Conservation (phyloP, 495 filamentous ascomycete genomes). For the Neurospora sp. region DNA sequence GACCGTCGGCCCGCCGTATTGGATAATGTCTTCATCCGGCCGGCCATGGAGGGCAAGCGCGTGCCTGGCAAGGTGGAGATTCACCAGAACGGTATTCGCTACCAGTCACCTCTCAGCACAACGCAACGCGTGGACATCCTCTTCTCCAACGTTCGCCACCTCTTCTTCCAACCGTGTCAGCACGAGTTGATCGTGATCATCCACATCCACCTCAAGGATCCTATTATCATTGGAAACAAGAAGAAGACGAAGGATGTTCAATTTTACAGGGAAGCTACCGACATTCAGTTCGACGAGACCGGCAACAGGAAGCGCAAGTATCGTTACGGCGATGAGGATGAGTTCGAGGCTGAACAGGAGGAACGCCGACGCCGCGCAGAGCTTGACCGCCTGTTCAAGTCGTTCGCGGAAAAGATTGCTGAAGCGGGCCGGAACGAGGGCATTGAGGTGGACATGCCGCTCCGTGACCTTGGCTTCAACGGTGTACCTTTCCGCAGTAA, state of each 20-base stretch:
- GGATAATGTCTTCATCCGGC: constrained; percentile 87
- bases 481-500: constrained; percentile 93
- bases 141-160: constrained; percentile 96
- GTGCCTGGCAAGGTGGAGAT: constrained; percentile 93
- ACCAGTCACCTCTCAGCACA: constrained; percentile 74
- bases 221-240: constrained; percentile 96
- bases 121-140: constrained; percentile 83
- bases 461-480: constrained; percentile 91
- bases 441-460: constrained; percentile 89
- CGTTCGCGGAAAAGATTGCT: constrained; percentile 93
- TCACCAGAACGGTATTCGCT: constrained; percentile 97
- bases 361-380: constrained; percentile 83
- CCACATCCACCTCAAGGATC: constrained; percentile 93
- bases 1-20: constrained; percentile 79
- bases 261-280: constrained; percentile 95
- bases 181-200: constrained; percentile 97
- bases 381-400: constrained; percentile 90
- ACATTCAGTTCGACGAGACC: constrained; percentile 98
- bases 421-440: constrained; percentile 77
- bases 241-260: constrained; percentile 95
- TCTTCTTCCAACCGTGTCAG: constrained; percentile 96
- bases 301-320: constrained; percentile 96
- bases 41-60: constrained; percentile 89
- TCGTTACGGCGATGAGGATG: constrained; percentile 97
- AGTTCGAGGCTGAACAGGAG: constrained; percentile 97